Evolutionary conservation across 2,329 filamentous ascomycete species (phyloP).

Genomic region (Colletotrichum aenigma): DNA sequence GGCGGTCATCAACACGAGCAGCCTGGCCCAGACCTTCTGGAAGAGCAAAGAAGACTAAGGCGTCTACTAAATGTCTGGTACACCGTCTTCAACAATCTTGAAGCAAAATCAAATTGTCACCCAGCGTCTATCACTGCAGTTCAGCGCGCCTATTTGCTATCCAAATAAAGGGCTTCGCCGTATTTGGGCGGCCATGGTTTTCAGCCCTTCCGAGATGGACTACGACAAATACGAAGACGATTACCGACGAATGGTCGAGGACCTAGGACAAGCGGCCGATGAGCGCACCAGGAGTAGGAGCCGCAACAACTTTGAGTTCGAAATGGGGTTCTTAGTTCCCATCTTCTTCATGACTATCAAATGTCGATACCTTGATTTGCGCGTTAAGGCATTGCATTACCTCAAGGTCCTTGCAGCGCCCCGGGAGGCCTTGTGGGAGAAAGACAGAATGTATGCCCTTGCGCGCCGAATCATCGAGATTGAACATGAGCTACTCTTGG

Average conservation of each 20-base stretch:
- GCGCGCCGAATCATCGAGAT: conserved; percentile 3
- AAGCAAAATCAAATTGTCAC: background rate
- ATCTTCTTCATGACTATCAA: background rate
- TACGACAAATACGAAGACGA: conserved; percentile 37
- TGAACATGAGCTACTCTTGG: background rate
- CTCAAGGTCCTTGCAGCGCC: conserved; percentile 22
- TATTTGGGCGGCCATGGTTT: background rate
- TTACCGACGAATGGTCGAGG: conserved; percentile 40
- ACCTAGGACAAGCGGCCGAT: conserved; percentile 21
- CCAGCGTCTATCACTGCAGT: background rate
- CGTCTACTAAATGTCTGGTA: background rate
- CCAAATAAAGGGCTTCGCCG: background rate
- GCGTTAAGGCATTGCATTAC: conserved; percentile 40
- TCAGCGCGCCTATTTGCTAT: background rate
- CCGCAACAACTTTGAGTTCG: background rate
- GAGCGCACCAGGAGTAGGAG: background rate
- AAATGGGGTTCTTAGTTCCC: background rate
- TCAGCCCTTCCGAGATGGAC: conserved; percentile 27
- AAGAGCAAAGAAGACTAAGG: background rate
- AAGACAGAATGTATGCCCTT: background rate
- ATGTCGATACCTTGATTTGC: conserved; percentile 32
- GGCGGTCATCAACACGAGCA: background rate
- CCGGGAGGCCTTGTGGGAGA: background rate
- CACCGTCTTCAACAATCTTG: conserved; percentile 25
- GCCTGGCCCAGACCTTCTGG: conserved; percentile 19